These are phyloP conservation scores for Tylopilus sp. DNA, from an alignment of 1,284 basidiomycete genomes.

Conservation along the genomic window DNA sequence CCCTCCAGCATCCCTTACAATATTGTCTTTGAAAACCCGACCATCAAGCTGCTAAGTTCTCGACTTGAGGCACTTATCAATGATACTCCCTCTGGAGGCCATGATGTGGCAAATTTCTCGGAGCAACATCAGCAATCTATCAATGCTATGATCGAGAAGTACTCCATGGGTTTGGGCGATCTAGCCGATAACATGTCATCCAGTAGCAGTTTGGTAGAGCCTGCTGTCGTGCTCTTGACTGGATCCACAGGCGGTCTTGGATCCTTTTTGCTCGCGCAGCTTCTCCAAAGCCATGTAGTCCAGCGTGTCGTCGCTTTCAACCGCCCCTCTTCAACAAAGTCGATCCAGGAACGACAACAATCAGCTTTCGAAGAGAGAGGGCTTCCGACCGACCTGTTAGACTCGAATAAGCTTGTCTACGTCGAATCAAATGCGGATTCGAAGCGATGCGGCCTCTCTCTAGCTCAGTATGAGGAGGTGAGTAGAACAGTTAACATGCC, in stretches of 20 bases:
- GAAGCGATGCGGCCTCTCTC: conserved; percentile 32
- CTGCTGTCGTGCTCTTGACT: conserved; percentile 44
- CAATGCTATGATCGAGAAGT: conserved; percentile 39
- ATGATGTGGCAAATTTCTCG: not conserved
- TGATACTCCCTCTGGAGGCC: not conserved
- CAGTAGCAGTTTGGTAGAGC: conserved; percentile 12
- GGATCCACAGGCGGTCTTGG: conserved; percentile 50
- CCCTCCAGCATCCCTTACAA: conserved; percentile 12
- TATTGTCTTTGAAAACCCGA: conserved; percentile 41
- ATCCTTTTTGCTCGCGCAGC: conserved; percentile 40
- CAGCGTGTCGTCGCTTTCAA: conserved; percentile 43
- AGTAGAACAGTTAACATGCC: not conserved
- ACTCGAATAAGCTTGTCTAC: conserved; percentile 34
- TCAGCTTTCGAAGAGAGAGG: conserved; percentile 28
- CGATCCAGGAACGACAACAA: conserved; percentile 30
- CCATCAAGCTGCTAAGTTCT: conserved; percentile 29
- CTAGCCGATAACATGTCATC: conserved; percentile 15
- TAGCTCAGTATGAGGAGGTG: conserved; percentile 28
- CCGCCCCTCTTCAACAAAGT: conserved; percentile 24
- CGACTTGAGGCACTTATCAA: conserved; percentile 27
- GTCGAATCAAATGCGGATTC: conserved; percentile 34
- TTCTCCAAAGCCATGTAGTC: conserved; percentile 35
- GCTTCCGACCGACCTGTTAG: conserved; percentile 23
- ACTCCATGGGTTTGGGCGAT: conserved; percentile 33
- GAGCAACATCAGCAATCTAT: conserved; percentile 30